These are phyloP conservation scores for Bertia moriformis DNA, from an alignment of 2,329 filamentous ascomycete species.

Conservation along the genomic window DNA sequence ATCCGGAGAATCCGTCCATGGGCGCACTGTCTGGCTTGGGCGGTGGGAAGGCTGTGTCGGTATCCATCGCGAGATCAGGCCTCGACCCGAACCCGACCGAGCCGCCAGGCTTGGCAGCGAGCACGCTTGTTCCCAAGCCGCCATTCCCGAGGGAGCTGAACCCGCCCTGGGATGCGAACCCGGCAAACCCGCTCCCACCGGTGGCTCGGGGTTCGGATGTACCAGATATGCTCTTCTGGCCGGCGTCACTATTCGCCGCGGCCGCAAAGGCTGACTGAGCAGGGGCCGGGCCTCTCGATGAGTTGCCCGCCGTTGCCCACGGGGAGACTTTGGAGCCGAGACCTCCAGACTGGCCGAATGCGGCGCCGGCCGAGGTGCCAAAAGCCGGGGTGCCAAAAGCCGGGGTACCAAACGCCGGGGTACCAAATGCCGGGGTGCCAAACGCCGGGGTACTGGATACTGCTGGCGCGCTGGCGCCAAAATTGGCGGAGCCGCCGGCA, in stretches of 20 bases:
- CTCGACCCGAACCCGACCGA: constrained; percentile 21
- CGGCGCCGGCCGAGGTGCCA: constrained; percentile 20
- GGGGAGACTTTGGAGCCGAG: constrained; percentile 23
- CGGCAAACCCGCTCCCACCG: constrained; percentile 29
- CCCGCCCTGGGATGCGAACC: constrained; percentile 36
- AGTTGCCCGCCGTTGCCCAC: constrained; percentile 12
- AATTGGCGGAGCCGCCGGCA: constrained; percentile 5
- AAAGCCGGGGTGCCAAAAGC: constrained; percentile 15
- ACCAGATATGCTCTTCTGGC: background rate
- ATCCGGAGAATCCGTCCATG: constrained; percentile 31
- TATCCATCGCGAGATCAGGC: constrained; percentile 16
- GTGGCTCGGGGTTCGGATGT: background rate
- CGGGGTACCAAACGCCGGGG: constrained; percentile 13
- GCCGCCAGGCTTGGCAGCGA: constrained; percentile 12
- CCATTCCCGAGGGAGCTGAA: constrained; percentile 33
- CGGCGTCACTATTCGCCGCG: background rate
- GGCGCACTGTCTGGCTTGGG: constrained; percentile 20
- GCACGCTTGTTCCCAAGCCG: background rate
- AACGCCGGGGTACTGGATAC: constrained; percentile 29
- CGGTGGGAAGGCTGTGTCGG: constrained; percentile 22
- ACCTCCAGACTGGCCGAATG: constrained; percentile 38
- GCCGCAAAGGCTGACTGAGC: constrained; percentile 14
- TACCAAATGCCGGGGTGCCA: constrained; percentile 28
- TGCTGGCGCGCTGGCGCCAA: constrained; percentile 9
- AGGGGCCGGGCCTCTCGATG: constrained; percentile 9